phyloP scores from a whole-genome alignment of 352 stramenopile species.

The Phytophthora europaea region DNA sequence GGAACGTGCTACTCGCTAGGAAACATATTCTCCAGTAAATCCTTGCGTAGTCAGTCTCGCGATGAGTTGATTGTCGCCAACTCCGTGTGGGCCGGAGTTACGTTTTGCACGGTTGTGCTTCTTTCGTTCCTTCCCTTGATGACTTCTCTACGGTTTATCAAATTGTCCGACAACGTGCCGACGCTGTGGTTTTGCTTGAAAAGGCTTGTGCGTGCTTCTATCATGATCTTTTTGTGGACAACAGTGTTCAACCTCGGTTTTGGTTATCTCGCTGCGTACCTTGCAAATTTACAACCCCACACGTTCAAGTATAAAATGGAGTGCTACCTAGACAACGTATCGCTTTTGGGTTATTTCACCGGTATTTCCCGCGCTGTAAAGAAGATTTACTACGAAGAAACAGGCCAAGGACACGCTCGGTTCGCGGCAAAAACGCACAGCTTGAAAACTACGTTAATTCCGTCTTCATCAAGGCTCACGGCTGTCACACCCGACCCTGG shows the following conservation, averaged over 20 bases:
- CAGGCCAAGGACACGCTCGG: not conserved
- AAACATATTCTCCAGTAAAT: not conserved
- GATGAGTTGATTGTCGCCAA: constrained; percentile 2
- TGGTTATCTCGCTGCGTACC: not conserved
- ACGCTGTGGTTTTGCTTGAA: not conserved
- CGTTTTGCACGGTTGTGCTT: not conserved
- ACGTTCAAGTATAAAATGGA: constrained; percentile 2
- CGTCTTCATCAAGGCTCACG: not conserved
- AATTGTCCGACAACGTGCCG: not conserved
- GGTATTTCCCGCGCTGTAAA: constrained; percentile 3
- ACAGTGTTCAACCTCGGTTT: not conserved
- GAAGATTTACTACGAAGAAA: constrained; percentile 3
- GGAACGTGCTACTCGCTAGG: constrained; percentile 1
- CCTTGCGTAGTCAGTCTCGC: not conserved
- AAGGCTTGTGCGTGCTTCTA: not conserved
- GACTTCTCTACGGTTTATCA: not conserved
- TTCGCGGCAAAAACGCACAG: not conserved
- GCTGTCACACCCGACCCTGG: not conserved
- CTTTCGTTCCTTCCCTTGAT: not conserved
- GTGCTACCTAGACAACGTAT: constrained; percentile 4
- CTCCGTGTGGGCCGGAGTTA: not conserved
- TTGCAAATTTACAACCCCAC: not conserved
- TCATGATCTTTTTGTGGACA: not conserved
- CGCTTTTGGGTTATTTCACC: not conserved
- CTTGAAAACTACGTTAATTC: not conserved